Evolutionary conservation across 441 rosid species (phyloP).

Genomic region (Pelargonium cotyledonis): DNA sequence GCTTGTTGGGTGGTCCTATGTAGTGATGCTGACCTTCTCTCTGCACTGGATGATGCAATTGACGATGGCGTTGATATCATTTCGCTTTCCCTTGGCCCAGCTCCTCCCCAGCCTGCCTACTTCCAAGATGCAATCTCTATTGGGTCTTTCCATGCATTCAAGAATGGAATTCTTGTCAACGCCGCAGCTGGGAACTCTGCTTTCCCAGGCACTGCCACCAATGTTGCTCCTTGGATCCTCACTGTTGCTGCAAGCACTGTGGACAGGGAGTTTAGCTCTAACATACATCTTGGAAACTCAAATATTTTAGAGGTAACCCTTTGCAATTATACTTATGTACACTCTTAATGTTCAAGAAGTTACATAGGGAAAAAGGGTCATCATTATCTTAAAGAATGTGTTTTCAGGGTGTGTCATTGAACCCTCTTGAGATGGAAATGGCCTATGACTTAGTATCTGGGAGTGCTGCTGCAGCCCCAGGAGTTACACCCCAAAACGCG

Average conservation of each 20-base stretch:
- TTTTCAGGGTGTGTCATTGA: conserved; percentile 39
- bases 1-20: conserved; percentile 19
- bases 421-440: conserved; percentile 37
- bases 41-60: conserved; percentile 18
- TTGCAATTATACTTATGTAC: no score
- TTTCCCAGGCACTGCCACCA: conserved; percentile 15
- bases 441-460: conserved; percentile 30
- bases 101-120: conserved; percentile 6
- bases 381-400: no score
- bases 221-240: conserved; percentile 37
- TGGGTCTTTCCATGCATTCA: conserved; percentile 32
- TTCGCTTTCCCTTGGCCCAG: conserved; percentile 11
- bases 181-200: conserved; percentile 36
- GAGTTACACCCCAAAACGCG: conserved; percentile 37
- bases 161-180: conserved; percentile 25
- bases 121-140: conserved; percentile 22
- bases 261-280: conserved; percentile 29
- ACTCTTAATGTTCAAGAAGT: no score
- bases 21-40: conserved; percentile 13
- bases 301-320: conserved; percentile 31
- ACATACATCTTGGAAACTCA: conserved; percentile 27
- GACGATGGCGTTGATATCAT: conserved; percentile 21
- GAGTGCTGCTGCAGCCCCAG: conserved; percentile 40
- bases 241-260: conserved; percentile 36
- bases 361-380: no score